Conservation (phyloP, 768 basidiomycete species). For the Amanita rubescens region DNA sequence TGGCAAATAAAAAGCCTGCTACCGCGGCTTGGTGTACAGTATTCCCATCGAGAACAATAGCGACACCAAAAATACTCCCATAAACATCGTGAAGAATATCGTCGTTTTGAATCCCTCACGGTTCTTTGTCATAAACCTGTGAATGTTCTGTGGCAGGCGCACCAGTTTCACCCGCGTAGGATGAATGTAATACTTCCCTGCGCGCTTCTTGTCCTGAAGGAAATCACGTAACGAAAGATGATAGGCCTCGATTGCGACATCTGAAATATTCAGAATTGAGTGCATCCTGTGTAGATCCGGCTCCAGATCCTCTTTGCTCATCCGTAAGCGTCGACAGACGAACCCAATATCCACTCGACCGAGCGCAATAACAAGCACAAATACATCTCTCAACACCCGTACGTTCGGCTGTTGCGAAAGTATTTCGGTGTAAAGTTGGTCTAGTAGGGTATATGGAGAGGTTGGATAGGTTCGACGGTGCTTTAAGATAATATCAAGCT, state of each 20-base stretch:
- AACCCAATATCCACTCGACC: neutral
- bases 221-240: neutral
- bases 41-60: too few relatives aligned
- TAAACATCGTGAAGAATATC: too few relatives aligned
- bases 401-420: neutral
- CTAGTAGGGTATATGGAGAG: constrained; percentile 4
- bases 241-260: neutral
- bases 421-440: neutral
- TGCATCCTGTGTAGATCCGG: neutral
- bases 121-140: too few relatives aligned
- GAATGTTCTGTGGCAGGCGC: neutral
- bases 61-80: too few relatives aligned
- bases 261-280: neutral
- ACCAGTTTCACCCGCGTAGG: neutral
- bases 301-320: neutral
- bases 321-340: neutral
- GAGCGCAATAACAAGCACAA: neutral
- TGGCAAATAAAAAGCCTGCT: too few relatives aligned
- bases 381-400: neutral
- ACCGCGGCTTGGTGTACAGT: too few relatives aligned
- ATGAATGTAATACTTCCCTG: neutral
- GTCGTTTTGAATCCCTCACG: too few relatives aligned
- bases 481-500: constrained; percentile 2
- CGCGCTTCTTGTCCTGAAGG: neutral
- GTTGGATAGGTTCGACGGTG: neutral